Percentiles rank a stretch among this genome's conserved stretches.
These are phyloP conservation scores for Aspergillus brasiliensis DNA, from an alignment of 2,329 filamentous ascomycete genomes.

Conservation along the genomic window DNA sequence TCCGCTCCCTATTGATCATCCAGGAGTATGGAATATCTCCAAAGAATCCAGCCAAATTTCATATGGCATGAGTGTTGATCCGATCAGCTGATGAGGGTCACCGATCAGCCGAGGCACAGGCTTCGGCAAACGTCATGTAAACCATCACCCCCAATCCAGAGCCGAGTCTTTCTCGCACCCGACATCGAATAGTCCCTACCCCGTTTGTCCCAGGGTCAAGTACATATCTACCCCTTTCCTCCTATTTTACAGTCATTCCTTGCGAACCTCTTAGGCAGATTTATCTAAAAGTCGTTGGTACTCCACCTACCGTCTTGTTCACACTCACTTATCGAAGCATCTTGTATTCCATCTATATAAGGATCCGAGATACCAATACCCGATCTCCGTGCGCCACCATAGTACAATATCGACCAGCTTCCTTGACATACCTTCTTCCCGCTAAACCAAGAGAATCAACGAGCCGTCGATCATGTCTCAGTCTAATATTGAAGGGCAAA, in stretches of 20 bases:
- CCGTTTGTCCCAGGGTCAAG: slow-evolving; percentile 10
- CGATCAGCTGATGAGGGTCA: neutral
- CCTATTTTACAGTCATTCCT: slow-evolving; percentile 8
- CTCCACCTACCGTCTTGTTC: neutral
- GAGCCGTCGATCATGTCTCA: slow-evolving; percentile 40
- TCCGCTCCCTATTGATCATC: too few species aligned
- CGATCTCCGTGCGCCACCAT: neutral
- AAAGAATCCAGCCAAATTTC: neutral
- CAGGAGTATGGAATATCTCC: neutral
- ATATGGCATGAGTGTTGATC: neutral
- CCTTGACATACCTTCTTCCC: neutral
- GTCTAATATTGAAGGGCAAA: slow-evolving; percentile 38
- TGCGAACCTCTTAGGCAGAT: neutral
- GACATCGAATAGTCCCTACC: slow-evolving; percentile 2
- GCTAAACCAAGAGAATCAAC: neutral
- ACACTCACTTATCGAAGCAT: neutral
- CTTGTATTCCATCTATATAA: slow-evolving; percentile 2
- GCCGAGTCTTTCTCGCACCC: slow-evolving; percentile 35
- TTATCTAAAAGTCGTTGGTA: neutral
- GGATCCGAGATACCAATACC: neutral
- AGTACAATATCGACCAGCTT: neutral
- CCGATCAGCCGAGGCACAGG: slow-evolving; percentile 36
- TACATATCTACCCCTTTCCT: slow-evolving; percentile 10
- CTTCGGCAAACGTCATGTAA: slow-evolving; percentile 43
- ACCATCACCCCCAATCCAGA: slow-evolving; percentile 22